Base-by-base conservation (phyloP, 2,329 filamentous ascomycete genomes). In the Ceratocystis cacaofunesta region DNA sequence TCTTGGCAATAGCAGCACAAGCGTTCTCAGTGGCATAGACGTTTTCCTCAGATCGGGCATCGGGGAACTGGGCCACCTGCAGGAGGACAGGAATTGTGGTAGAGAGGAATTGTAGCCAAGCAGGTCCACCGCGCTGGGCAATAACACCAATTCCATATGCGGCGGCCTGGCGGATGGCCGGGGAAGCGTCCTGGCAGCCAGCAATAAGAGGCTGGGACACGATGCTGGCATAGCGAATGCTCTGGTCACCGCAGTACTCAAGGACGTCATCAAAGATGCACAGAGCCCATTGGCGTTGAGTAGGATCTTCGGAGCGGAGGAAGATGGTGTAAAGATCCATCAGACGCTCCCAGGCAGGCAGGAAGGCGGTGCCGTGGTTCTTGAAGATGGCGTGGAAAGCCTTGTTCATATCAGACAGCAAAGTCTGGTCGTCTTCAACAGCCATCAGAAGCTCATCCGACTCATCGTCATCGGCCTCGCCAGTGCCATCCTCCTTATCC, bases 371-470 rank as follows among this genome's bases (percentile, higher is more conserved):
- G 28, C 90, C 89, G 74, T 96, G 91, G 77, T 96, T 92, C 80
- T 97, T 97, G 82, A 99, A 99, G 70, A 99, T 90, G 68, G 91
- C 92, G 76, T 99, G 94, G 82, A 95, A 99, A 0, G 94, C 92
- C 80, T 99, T 99, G 84, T 99, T 99, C 94, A 99, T 99, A 73
- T 99, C 94, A 1, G 92, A 96, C 55, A 99, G 82, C 19, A 99
- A 81, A 25, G 91, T 96, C 76, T 97, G 92, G 73, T 99, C 94
- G 70, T 99, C 94, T 75, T 99, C 94, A 61, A 99, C 92, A 12
- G 92, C 94, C 71, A 95, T 88, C 41, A 95, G 81, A 57, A 87
- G 84, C 63, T 96, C 92, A 70, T 96, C 89, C 17, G 87, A 87
- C 67, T 94, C 87, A 71, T 96, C 92, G 69, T 96, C 92, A 17